These are phyloP conservation scores for Puccinia hordei DNA, from an alignment of 1,284 basidiomycete species.

Conservation along the genomic window DNA sequence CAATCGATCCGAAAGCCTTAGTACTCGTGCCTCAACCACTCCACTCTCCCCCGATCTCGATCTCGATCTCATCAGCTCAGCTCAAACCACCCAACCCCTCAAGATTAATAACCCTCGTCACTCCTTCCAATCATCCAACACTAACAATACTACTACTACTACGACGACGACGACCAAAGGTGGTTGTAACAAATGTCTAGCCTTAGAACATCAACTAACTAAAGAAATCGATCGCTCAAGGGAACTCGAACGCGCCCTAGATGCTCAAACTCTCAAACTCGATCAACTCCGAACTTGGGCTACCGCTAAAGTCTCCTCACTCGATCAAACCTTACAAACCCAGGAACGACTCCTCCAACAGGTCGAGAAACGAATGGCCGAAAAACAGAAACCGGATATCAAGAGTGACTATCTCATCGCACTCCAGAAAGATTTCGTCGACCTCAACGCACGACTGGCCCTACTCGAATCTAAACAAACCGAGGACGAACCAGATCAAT, in stretches of 20 bases:
- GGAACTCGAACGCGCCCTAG: constrained; percentile 13
- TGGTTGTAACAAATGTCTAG: constrained; percentile 23
- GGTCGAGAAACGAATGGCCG: constrained; percentile 21
- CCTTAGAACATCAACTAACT: constrained; percentile 1
- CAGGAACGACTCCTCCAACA: constrained; percentile 37
- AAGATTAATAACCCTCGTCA: not conserved
- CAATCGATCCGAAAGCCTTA: constrained; percentile 25
- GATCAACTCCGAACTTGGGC: constrained; percentile 46
- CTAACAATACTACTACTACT: too few species aligned
- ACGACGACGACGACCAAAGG: not conserved
- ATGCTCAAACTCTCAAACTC: constrained; percentile 22
- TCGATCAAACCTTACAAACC: constrained; percentile 29
- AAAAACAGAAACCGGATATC: constrained; percentile 29
- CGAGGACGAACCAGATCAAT: not conserved
- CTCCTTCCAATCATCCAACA: not conserved
- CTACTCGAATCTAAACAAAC: constrained; percentile 8
- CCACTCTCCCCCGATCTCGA: too few species aligned
- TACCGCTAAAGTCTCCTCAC: constrained; percentile 39
- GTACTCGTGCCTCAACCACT: constrained; percentile 20
- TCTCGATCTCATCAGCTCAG: too few species aligned
- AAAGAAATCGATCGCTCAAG: constrained; percentile 2
- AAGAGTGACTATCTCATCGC: constrained; percentile 46
- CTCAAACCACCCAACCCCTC: constrained; percentile 1
- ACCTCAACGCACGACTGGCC: constrained; percentile 30
- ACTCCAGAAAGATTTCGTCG: constrained; percentile 48